Percentiles rank a stretch among this genome's conserved stretches.
phyloP scores from a whole-genome alignment of 1,284 basidiomycete genomes.

The Tilletia indica region DNA sequence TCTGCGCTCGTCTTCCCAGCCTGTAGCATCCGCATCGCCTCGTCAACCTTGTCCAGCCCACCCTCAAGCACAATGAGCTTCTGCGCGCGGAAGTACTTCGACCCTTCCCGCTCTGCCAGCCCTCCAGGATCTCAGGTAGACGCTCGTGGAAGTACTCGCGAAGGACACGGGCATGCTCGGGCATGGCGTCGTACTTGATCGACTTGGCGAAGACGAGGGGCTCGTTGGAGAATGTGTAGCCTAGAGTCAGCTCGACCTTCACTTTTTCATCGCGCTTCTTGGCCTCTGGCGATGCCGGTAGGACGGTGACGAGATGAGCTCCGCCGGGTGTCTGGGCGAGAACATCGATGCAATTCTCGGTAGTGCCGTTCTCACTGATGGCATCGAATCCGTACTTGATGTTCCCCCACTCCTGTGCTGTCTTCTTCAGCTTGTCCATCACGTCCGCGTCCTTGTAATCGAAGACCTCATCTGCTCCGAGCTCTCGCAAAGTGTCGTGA shows the following conservation, averaged over 20 bases:
- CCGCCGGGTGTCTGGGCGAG: conserved; percentile 8
- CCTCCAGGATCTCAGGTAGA: conserved; percentile 1
- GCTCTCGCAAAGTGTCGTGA: conserved; percentile 14
- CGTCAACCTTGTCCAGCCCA: conserved; percentile 1
- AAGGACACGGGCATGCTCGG: conserved; percentile 10
- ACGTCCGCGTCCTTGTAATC: conserved; percentile 20
- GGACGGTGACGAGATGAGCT: conserved; percentile 17
- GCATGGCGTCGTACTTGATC: conserved; percentile 31
- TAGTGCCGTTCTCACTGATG: conserved; percentile 21
- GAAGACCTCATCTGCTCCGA: conserved; percentile 19
- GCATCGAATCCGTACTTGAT: conserved; percentile 21
- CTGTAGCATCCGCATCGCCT: conserved; percentile 14
- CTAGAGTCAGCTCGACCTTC: conserved; percentile 14
- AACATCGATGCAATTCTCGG: conserved; percentile 15
- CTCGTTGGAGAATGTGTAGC: conserved; percentile 12
- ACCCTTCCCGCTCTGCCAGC: not conserved
- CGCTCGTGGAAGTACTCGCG: conserved; percentile 11
- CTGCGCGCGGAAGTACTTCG: conserved; percentile 10
- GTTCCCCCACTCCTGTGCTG: conserved; percentile 14
- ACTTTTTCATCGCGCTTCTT: conserved; percentile 11
- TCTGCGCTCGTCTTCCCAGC: conserved; percentile 8
- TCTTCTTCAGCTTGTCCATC: conserved; percentile 10
- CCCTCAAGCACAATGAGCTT: conserved; percentile 15
- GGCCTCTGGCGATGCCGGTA: conserved; percentile 1
- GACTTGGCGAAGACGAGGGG: conserved; percentile 25